Conservation (phyloP, 1,139 yeast genomes). For the Kodamaea plutei region DNA sequence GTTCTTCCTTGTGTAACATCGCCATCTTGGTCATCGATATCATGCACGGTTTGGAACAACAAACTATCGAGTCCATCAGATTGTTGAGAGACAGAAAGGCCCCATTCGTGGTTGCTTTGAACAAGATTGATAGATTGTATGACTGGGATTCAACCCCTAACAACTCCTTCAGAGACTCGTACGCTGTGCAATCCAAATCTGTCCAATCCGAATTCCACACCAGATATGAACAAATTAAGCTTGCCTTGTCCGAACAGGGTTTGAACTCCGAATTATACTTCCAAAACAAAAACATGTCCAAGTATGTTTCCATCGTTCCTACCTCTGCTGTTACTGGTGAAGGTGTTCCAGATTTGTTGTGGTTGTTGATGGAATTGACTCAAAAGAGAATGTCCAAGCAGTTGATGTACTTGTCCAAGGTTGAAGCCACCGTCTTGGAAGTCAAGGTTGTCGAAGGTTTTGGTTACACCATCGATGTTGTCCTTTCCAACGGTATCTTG, state of each 20-base stretch:
- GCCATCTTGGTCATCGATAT: constrained; percentile 97
- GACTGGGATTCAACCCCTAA: constrained; percentile 91
- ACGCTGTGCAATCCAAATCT: constrained; percentile 71
- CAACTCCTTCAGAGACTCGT: constrained; percentile 93
- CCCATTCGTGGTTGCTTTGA: constrained; percentile 93
- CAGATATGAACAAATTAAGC: constrained; percentile 78
- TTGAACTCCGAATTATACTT: constrained; percentile 94
- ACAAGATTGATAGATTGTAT: constrained; percentile 94
- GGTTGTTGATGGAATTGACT: constrained; percentile 91
- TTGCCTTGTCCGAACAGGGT: constrained; percentile 96
- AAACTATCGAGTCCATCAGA: constrained; percentile 89
- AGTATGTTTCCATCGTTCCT: constrained; percentile 93
- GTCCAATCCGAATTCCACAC: constrained; percentile 92
- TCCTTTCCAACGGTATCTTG: constrained; percentile 89
- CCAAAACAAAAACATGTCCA: constrained; percentile 90
- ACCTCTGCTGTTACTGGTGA: constrained; percentile 99
- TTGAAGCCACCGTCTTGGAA: constrained; percentile 95
- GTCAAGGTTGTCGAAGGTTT: constrained; percentile 98
- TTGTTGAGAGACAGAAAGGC: constrained; percentile 95
- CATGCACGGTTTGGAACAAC: constrained; percentile 98
- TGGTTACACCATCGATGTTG: constrained; percentile 98
- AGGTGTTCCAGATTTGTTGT: constrained; percentile 98
- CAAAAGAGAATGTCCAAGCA: constrained; percentile 99
- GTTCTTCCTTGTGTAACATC: constrained; percentile 97
- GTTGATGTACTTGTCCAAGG: constrained; percentile 89